A percentile compares a stretch with the other conserved stretches of the same genome.
These are phyloP conservation scores for Metschnikowia gelsemii DNA, from an alignment of 805 yeast genomes.

Conservation along the genomic window DNA sequence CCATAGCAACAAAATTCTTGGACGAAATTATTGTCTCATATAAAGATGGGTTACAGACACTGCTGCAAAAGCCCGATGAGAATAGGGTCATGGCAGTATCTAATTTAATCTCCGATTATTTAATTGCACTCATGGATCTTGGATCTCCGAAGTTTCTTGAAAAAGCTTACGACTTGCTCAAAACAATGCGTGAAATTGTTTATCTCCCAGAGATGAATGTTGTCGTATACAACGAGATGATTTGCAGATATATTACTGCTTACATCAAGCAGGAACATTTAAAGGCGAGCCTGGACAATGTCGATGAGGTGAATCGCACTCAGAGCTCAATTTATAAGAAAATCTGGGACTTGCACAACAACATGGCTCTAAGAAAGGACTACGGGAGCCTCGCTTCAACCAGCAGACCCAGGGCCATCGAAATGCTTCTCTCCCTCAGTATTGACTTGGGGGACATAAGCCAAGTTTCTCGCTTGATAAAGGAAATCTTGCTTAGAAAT, in stretches of 20 bases:
- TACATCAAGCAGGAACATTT: slow-evolving; percentile 23
- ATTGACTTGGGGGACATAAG: slow-evolving; percentile 37
- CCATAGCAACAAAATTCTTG: slow-evolving; percentile 54
- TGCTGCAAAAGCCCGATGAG: slow-evolving; percentile 13
- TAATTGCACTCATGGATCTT: slow-evolving; percentile 34
- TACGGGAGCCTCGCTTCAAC: not conserved
- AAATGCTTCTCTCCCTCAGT: slow-evolving; percentile 30
- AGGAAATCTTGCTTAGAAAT: slow-evolving; percentile 34
- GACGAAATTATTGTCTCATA: slow-evolving; percentile 52
- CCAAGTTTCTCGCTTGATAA: slow-evolving; percentile 35
- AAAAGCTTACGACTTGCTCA: slow-evolving; percentile 27
- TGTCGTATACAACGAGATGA: slow-evolving; percentile 31
- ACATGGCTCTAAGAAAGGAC: slow-evolving; percentile 38
- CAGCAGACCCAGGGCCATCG: slow-evolving; percentile 21
- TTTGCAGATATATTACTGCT: slow-evolving; percentile 25
- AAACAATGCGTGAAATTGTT: slow-evolving; percentile 28
- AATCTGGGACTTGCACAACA: slow-evolving; percentile 35
- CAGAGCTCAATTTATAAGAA: slow-evolving; percentile 19
- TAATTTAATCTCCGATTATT: slow-evolving; percentile 43
- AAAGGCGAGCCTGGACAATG: not conserved
- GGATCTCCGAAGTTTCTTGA: slow-evolving; percentile 18
- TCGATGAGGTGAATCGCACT: slow-evolving; percentile 9
- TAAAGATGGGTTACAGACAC: slow-evolving; percentile 28
- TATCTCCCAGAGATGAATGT: slow-evolving; percentile 39
- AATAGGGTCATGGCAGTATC: slow-evolving; percentile 29